Conservation (phyloP, 1,284 basidiomycete genomes). For the Coniferiporia weirii region DNA sequence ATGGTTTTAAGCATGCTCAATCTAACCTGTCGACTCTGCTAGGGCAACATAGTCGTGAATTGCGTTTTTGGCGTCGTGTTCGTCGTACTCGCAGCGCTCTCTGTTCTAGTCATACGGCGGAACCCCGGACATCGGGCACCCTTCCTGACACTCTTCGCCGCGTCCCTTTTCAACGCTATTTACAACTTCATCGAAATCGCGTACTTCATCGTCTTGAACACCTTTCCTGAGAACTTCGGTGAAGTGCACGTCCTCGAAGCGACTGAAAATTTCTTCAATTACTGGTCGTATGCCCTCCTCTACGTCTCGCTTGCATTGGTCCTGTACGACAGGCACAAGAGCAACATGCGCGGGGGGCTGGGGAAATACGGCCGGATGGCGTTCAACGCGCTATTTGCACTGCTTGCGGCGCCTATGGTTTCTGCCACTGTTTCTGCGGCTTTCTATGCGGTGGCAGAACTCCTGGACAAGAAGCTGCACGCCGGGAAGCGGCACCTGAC, state of each 20-base stretch:
- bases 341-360: background rate
- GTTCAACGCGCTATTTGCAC: background rate
- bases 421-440: background rate
- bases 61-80: too few relatives aligned
- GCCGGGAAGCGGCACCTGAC: background rate
- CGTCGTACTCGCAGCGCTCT: too few relatives aligned
- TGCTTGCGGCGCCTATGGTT: background rate
- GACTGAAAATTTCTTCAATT: background rate
- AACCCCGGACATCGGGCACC: background rate
- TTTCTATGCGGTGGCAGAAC: background rate
- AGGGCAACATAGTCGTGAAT: too few relatives aligned
- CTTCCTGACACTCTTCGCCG: background rate
- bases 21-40: too few relatives aligned
- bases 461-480: background rate
- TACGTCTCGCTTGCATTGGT: background rate
- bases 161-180: constrained; percentile 4
- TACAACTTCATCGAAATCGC: background rate
- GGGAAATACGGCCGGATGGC: background rate
- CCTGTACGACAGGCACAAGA: background rate
- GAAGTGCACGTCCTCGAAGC: background rate
- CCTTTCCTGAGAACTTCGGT: background rate
- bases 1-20: too few relatives aligned
- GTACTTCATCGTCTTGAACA: background rate
- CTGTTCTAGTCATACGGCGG: too few relatives aligned
- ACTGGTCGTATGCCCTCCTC: background rate